phyloP scores from a whole-genome alignment of 345 rosid species.

The Arabis hirsuta region DNA sequence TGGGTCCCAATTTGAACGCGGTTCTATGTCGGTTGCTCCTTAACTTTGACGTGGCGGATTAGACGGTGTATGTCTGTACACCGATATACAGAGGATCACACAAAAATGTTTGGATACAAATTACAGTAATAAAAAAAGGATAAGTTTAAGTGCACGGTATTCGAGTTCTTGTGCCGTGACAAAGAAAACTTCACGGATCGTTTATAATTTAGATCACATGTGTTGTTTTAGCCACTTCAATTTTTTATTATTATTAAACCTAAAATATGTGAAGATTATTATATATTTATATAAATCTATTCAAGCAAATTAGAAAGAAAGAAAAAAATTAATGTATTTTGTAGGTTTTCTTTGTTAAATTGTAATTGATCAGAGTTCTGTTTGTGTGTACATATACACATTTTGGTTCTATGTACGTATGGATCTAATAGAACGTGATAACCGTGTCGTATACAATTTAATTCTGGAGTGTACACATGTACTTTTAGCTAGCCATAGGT shows the following conservation, averaged over 20 bases:
- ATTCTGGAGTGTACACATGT: constrained; percentile 19
- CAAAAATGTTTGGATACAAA: constrained; percentile 33
- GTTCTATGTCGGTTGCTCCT: constrained; percentile 44
- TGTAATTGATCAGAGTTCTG: constrained; percentile 3
- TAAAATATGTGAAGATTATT: not conserved
- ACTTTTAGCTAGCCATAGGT: constrained; percentile 9
- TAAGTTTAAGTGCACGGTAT: constrained; percentile 24
- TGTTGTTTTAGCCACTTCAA: constrained; percentile 16
- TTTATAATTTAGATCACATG: constrained; percentile 35
- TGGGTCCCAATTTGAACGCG: constrained; percentile 35
- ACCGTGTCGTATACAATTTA: constrained; percentile 15
- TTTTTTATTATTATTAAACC: not conserved
- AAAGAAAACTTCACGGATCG: constrained; percentile 44
- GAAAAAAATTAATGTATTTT: not conserved
- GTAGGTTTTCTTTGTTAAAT: not conserved
- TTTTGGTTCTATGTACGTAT: constrained; percentile 20
- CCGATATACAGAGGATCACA: constrained; percentile 14
- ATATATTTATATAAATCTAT: not conserved
- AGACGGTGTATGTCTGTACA: constrained; percentile 17
- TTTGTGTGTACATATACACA: constrained; percentile 10
- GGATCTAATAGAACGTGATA: constrained; percentile 30
- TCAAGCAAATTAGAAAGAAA: not conserved
- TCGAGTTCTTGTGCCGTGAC: constrained; percentile 43
- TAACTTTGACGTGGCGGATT: constrained; percentile 32
- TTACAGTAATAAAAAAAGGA: not conserved